Evolutionary conservation across 2,329 filamentous ascomycete species (phyloP), one percentile per base, ranked within the genome.

Genomic region (Colletotrichum sublineola): DNA sequence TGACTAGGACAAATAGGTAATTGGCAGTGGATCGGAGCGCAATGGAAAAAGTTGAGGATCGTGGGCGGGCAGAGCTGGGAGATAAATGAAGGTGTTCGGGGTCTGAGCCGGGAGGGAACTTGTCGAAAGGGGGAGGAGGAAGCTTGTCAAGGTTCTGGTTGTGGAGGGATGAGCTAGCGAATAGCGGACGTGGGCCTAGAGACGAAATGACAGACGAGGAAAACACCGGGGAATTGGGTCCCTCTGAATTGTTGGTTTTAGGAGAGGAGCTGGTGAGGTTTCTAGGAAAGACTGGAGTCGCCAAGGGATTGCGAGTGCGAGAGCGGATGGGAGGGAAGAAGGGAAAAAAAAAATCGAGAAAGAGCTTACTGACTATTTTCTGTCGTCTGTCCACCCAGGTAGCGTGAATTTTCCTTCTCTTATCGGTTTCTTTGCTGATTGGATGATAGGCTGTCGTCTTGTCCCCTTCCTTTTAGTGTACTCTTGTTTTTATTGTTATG

Each of bases 161-260:
- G 60, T 70, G 70, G 64, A 72, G 70, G 70, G 66, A 69, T 72
- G 60, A 61, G 70, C 70, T 72, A 33, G 48, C 66, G 66, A 52
- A 72, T 72, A 72, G 42, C 48, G 60, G 24, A 29, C 70, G 70
- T 72, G 69, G 69, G 60, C 55, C 38, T 18, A 60, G 53, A 31
- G 53, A 64, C 66, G 69, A 69, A 69, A 69, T 68, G 66, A 48
- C 52, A 52, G 66, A 69, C 60, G 65, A 48, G 44, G 33, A 50
- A 67, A 44, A 38, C 18, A 67, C 64, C 33, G 8, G 15, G 31
- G 33, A n/a, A 24, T 40, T 31, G 52, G 31, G 53, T 53, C 52
- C 20, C 29, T 36, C 24, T 46, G 14, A n/a, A 11, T n/a, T 15
- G 31, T 62, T 48, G 44, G 31, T 36, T 18, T 14, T 50, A 48